Evolutionary conservation across 148 eudicot species (phyloP).

Genomic region (Mesembryanthemum crystallinum): DNA sequence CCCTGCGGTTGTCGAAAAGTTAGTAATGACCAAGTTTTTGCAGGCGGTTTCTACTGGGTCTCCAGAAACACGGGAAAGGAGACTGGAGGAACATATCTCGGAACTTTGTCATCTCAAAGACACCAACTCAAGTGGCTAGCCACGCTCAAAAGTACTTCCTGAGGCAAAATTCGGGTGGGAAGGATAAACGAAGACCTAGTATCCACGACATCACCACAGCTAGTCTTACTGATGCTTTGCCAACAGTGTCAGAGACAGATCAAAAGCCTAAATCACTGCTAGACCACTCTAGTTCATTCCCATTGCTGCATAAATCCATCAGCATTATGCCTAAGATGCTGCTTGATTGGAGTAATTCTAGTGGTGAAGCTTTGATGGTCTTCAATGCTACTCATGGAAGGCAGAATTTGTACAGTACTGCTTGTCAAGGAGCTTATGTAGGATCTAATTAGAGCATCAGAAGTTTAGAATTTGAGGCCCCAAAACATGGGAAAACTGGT

Average conservation of each 20-base stretch:
- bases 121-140: conserved; percentile 97
- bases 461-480: conserved; percentile 8
- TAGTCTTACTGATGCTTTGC: conserved; percentile 34
- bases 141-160: conserved; percentile 94
- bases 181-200: conserved; percentile 86
- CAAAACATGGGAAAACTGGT: conserved; percentile 10
- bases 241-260: conserved; percentile 21
- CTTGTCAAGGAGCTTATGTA: conserved; percentile 30
- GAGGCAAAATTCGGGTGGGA: conserved; percentile 67
- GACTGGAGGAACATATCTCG: conserved; percentile 94
- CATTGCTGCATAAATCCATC: conserved; percentile 25
- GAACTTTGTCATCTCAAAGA: conserved; percentile 72
- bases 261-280: conserved; percentile 22
- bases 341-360: conserved; percentile 41
- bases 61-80: conserved; percentile 85
- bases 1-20: background rate
- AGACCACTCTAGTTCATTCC: conserved; percentile 26
- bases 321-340: conserved; percentile 37
- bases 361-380: conserved; percentile 40
- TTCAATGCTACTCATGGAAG: conserved; percentile 28
- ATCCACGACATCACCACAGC: conserved; percentile 88
- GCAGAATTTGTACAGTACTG: conserved; percentile 22
- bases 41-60: conserved; percentile 85
- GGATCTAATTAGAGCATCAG: conserved; percentile 29
- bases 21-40: background rate